Percentiles rank a stretch among this genome's conserved stretches.
Conservation (phyloP, 2,329 filamentous ascomycete species). For the Conoideocrella luteorostrata region DNA sequence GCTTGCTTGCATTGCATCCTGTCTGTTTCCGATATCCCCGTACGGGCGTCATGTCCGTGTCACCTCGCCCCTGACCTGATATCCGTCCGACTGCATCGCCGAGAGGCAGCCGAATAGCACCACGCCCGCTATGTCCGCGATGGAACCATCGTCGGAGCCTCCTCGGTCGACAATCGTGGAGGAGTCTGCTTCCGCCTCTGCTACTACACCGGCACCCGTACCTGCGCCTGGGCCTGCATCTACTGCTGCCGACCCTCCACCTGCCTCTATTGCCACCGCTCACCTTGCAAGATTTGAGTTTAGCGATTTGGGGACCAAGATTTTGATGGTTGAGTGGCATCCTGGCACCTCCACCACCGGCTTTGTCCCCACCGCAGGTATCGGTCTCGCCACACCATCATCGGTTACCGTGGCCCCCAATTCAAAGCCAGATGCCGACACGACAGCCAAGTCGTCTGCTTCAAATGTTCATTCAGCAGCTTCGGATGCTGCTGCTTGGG, state of each 20-base stretch:
- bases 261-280: slow-evolving; percentile 17
- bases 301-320: slow-evolving; percentile 79
- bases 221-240: slow-evolving; percentile 2
- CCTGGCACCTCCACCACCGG: slow-evolving; percentile 18
- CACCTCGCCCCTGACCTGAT: slow-evolving; percentile 8
- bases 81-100: slow-evolving; percentile 10
- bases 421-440: slow-evolving; percentile 10
- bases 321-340: slow-evolving; percentile 91
- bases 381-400: slow-evolving; percentile 6
- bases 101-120: slow-evolving; percentile 7
- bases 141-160: slow-evolving; percentile 26
- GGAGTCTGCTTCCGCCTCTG: neutral
- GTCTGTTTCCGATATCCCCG: neutral
- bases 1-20: neutral
- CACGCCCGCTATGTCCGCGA: slow-evolving; percentile 9
- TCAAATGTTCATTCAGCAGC: slow-evolving; percentile 1
- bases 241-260: slow-evolving; percentile 5
- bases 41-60: slow-evolving; percentile 9
- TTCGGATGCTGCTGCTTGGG: slow-evolving; percentile 46
- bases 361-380: slow-evolving; percentile 3
- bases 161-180: slow-evolving; percentile 21
- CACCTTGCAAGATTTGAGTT: slow-evolving; percentile 74
- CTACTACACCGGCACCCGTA: neutral
- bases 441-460: neutral
- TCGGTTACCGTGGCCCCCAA: slow-evolving; percentile 13